Evolutionary conservation across 352 stramenopile species (phyloP), one percentile per base, ranked within the genome.

Genomic region (Phytopythium kandeliae): DNA sequence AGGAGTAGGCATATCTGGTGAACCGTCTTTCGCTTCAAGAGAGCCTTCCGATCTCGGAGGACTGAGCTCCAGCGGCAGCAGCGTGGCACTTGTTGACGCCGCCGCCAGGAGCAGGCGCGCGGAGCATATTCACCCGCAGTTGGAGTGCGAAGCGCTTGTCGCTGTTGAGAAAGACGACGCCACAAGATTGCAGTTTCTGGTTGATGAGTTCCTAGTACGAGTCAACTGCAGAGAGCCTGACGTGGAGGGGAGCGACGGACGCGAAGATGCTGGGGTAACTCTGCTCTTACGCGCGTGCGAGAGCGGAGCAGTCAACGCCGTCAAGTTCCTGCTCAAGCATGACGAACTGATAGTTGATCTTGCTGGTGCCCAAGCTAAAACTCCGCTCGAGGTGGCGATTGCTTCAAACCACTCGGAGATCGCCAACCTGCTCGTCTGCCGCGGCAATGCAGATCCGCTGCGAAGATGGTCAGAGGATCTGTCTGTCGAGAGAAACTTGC

Each of bases 161-260:
- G 62, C 63, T 2, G 68, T 61, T 22, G 51, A 63, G 55, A 30
- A 26, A 16, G 62, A 51, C 0, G 47, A 74, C 22, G 34, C 72
- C 9, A 49, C 57, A 25, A 64, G 46, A 19, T 54, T 71, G 43
- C 38, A 38, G 19, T 78, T 78, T 28, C 60, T 63, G 33, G 50
- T 78, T 21, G 62, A 78, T 4, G 70, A 81, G 33, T 81, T 51
- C 25, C 45, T 55, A 10, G 56, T 78, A 12, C 71, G 64, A 0
- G 61, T 77, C 9, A 77, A 77, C 31, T 37, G 51, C 15, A 56
- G 65, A 0, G 65, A 73, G 25, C 19, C 7, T 26, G 25, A 53
- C 10, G 21, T 49, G 15, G 40, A 56, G 16, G 15, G 12, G 9
- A 45, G 19, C 17, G 30, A 52, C 16, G 21, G 21, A 33, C n/a